A percentile compares a stretch with the other conserved stretches of the same genome.
These are phyloP conservation scores for Exserohilum rostratum DNA, from an alignment of 2,329 filamentous ascomycete species.

Conservation along the genomic window DNA sequence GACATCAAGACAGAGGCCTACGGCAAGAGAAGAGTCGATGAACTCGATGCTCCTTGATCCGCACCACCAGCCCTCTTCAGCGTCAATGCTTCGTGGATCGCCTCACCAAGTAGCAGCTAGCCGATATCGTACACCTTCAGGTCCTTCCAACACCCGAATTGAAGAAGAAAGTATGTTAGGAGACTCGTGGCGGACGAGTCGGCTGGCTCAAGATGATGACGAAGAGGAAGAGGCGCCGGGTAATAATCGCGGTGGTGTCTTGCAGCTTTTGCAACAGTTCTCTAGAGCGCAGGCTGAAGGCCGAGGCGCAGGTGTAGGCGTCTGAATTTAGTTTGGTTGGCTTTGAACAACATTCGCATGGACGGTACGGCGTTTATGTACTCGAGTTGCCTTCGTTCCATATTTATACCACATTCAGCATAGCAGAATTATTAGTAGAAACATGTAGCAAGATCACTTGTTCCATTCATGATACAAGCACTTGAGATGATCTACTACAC, in stretches of 20 bases:
- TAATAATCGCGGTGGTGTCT: slow-evolving; percentile 60
- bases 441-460: not conserved
- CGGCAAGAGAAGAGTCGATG: slow-evolving; percentile 63
- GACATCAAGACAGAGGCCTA: slow-evolving; percentile 28
- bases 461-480: not conserved
- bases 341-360: slow-evolving; percentile 9
- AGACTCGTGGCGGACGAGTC: slow-evolving; percentile 60
- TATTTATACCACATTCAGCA: slow-evolving; percentile 8
- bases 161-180: slow-evolving; percentile 65
- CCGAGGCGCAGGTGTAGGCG: slow-evolving; percentile 46
- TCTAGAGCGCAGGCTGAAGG: slow-evolving; percentile 65
- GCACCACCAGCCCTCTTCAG: slow-evolving; percentile 71
- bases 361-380: slow-evolving; percentile 3
- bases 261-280: slow-evolving; percentile 71
- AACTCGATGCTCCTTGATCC: slow-evolving; percentile 76
- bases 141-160: slow-evolving; percentile 37
- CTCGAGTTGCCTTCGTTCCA: not conserved
- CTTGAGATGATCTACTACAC: not conserved
- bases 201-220: slow-evolving; percentile 53
- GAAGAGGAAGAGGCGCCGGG: slow-evolving; percentile 55
- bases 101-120: slow-evolving; percentile 55
- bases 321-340: slow-evolving; percentile 18
- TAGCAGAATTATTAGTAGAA: slow-evolving; percentile 3
- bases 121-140: slow-evolving; percentile 49
- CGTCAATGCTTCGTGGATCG: slow-evolving; percentile 52